A percentile compares a stretch with the other conserved stretches of the same genome.
These are phyloP conservation scores for Diaporthe citriasiana DNA, from an alignment of 2,329 filamentous ascomycete genomes.

Conservation along the genomic window DNA sequence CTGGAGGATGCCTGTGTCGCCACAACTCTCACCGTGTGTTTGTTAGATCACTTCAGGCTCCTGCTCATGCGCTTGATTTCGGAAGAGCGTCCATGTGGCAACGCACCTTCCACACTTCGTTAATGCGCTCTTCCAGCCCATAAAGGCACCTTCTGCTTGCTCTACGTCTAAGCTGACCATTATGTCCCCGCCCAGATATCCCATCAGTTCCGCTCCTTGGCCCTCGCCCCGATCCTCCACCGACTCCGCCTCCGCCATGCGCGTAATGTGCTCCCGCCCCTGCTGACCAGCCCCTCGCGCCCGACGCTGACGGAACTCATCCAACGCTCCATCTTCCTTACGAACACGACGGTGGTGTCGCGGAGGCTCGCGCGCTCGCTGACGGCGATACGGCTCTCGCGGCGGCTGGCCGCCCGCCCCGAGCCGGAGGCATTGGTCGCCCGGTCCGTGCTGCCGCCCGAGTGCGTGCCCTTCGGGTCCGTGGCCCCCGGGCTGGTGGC, in stretches of 20 bases:
- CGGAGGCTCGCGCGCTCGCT: constrained; percentile 74
- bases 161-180: constrained; percentile 14
- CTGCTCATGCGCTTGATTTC: background rate
- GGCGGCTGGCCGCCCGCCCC: constrained; percentile 71
- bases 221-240: constrained; percentile 76
- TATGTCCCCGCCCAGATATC: constrained; percentile 63
- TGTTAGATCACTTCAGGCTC: background rate
- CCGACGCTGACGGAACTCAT: constrained; percentile 75
- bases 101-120: background rate
- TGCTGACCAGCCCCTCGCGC: constrained; percentile 69
- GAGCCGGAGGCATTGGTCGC: constrained; percentile 72
- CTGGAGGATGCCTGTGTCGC: background rate
- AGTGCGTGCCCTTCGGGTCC: constrained; percentile 66
- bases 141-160: background rate
- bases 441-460: constrained; percentile 74
- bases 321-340: constrained; percentile 75
- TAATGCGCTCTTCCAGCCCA: background rate
- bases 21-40: too few relatives aligned
- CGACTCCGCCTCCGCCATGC: constrained; percentile 71
- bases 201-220: constrained; percentile 73
- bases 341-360: constrained; percentile 75
- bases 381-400: constrained; percentile 75
- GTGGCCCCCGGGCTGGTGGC: constrained; percentile 75
- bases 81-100: background rate
- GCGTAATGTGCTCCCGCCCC: constrained; percentile 66